These are phyloP conservation scores for Puccinia brachypodii DNA, from an alignment of 1,284 basidiomycete species.

Conservation along the genomic window DNA sequence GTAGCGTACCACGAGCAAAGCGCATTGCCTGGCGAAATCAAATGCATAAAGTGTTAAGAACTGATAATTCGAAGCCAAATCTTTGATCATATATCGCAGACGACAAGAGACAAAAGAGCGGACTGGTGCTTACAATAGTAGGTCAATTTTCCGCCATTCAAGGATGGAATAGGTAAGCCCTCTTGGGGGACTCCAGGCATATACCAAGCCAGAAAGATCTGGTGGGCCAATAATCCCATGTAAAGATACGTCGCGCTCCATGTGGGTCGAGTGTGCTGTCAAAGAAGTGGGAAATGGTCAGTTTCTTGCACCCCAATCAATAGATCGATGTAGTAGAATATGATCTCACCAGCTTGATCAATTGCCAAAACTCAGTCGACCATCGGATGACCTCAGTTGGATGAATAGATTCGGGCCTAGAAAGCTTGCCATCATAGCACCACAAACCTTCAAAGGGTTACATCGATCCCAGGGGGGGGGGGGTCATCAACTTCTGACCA, in stretches of 20 bases:
- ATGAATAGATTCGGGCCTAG: slow-evolving; percentile 9
- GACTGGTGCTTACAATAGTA: slow-evolving; percentile 58
- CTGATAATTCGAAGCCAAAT: neutral
- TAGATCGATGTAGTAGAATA: neutral
- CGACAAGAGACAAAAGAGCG: slow-evolving; percentile 83
- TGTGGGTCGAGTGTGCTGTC: slow-evolving; percentile 85
- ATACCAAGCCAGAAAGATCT: slow-evolving; percentile 83
- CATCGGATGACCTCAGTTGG: slow-evolving; percentile 18
- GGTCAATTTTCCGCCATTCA: slow-evolving; percentile 49
- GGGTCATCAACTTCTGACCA: slow-evolving; percentile 34
- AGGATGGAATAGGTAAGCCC: slow-evolving; percentile 60
- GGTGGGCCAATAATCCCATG: slow-evolving; percentile 80
- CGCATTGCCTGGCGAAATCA: slow-evolving; percentile 60
- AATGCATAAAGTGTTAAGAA: neutral
- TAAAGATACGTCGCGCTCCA: slow-evolving; percentile 84
- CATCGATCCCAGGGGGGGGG: slow-evolving; percentile 19
- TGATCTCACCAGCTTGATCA: slow-evolving; percentile 50
- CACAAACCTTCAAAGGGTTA: slow-evolving; percentile 48
- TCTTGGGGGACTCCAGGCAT: slow-evolving; percentile 92
- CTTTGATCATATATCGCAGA: too few relatives aligned
- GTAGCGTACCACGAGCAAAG: slow-evolving; percentile 83
- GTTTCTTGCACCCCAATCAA: neutral
- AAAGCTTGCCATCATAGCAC: slow-evolving; percentile 49
- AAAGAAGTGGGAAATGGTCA: neutral
- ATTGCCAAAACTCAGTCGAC: slow-evolving; percentile 42